phyloP scores from a whole-genome alignment of 2,329 filamentous ascomycete genomes.

The Dothideomycetes sp. region DNA sequence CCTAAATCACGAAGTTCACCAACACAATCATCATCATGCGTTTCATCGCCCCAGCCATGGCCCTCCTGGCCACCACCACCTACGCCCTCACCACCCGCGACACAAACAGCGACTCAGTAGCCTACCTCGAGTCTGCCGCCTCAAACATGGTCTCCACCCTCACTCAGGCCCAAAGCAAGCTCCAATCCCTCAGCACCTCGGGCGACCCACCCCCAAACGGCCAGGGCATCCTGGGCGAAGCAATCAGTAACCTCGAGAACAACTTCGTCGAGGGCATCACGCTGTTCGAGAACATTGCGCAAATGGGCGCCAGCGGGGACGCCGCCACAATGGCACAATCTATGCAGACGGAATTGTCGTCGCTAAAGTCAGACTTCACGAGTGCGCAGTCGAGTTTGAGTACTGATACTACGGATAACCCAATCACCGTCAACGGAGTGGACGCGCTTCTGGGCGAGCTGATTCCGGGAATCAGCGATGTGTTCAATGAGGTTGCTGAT shows the following conservation, averaged over 20 bases:
- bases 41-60: neutral
- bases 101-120: neutral
- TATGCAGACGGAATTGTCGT: no score
- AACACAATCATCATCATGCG: neutral
- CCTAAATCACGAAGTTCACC: neutral
- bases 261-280: neutral
- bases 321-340: neutral
- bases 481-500: neutral
- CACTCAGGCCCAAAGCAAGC: neutral
- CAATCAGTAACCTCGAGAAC: neutral
- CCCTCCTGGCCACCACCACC: neutral
- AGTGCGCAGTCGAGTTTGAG: neutral
- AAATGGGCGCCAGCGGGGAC: no score
- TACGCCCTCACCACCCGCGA: neutral
- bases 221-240: neutral
- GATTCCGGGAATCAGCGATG: neutral
- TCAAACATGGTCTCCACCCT: neutral
- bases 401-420: neutral
- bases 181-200: neutral
- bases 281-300: neutral
- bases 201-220: no score
- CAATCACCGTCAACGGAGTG: neutral
- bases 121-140: neutral
- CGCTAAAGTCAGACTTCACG: no score
- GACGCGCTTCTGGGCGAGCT: neutral